Conservation (phyloP, 176 grass and related monocot genomes). For the Avena sativa region DNA sequence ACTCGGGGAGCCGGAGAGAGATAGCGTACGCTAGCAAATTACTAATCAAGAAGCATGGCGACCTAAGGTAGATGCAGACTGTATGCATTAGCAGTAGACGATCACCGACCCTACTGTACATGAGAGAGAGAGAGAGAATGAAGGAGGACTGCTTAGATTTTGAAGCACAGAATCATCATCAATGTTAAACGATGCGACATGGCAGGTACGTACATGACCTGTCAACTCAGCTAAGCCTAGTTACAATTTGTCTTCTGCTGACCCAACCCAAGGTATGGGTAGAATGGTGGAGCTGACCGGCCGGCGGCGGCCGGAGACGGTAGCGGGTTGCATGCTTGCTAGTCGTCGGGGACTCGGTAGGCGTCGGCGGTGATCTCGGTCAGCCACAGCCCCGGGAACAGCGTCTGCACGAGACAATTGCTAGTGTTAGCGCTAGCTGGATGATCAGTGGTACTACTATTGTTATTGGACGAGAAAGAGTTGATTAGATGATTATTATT, state of each 20-base stretch:
- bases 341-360: conserved; percentile 63
- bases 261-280: background rate
- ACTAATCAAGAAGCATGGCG: background rate
- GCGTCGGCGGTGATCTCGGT: conserved; percentile 72
- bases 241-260: conserved; percentile 16
- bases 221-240: conserved; percentile 35
- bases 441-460: conserved; percentile 14
- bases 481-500: conserved; percentile 12
- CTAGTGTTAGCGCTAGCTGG: conserved; percentile 47
- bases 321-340: background rate
- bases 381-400: conserved; percentile 72
- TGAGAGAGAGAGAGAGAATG: background rate
- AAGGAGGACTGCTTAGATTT: conserved; percentile 27
- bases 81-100: conserved; percentile 25
- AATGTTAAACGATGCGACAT: conserved; percentile 24
- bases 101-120: background rate
- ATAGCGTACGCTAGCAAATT: background rate
- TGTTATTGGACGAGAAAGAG: conserved; percentile 20
- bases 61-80: background rate
- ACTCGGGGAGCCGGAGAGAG: background rate
- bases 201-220: conserved; percentile 29
- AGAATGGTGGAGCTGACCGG: background rate
- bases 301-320: conserved; percentile 20
- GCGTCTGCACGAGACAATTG: conserved; percentile 59
- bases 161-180: background rate